Percentiles rank a stretch among this genome's conserved stretches.
phyloP scores from a whole-genome alignment of 495 filamentous ascomycete species.

The Penicillium roqueforti region DNA sequence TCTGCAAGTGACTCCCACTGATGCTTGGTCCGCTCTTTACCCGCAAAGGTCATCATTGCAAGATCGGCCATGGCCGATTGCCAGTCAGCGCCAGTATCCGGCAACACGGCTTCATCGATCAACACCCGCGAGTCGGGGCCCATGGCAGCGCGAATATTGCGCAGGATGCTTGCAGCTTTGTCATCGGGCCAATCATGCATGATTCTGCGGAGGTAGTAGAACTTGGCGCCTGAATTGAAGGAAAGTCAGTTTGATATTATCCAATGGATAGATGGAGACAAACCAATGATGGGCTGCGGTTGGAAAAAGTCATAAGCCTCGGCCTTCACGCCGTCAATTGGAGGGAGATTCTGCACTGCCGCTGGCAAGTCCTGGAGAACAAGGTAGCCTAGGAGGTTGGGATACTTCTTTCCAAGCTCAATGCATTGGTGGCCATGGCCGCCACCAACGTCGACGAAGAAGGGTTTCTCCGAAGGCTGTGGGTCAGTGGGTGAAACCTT shows the following conservation, averaged over 20 bases:
- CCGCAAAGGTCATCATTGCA: constrained; percentile 36
- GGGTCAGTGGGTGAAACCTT: constrained; percentile 6
- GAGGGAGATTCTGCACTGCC: constrained; percentile 33
- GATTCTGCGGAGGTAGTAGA: constrained; percentile 42
- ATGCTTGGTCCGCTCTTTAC: constrained; percentile 30
- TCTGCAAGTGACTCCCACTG: constrained; percentile 41
- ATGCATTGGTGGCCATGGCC: constrained; percentile 50
- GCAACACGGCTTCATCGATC: constrained; percentile 40
- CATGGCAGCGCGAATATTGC: constrained; percentile 32
- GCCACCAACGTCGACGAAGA: constrained; percentile 54
- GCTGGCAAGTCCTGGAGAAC: constrained; percentile 52
- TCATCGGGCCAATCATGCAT: constrained; percentile 40
- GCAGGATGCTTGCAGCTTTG: constrained; percentile 30
- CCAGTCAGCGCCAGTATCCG: constrained; percentile 30
- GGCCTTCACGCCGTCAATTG: constrained; percentile 43
- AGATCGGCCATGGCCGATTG: constrained; percentile 32
- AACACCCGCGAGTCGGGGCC: constrained; percentile 32
- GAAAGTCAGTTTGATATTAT: constrained; percentile 4
- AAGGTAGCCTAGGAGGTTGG: constrained; percentile 38
- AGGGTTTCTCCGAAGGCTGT: constrained; percentile 12
- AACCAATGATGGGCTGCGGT: constrained; percentile 44
- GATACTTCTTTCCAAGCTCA: constrained; percentile 41
- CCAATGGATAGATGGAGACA: neutral
- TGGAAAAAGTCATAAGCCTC: constrained; percentile 49
- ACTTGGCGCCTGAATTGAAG: constrained; percentile 26